These are phyloP conservation scores for Echeveria elegans DNA, from an alignment of 164 flowering plant genomes.

Conservation along the genomic window DNA sequence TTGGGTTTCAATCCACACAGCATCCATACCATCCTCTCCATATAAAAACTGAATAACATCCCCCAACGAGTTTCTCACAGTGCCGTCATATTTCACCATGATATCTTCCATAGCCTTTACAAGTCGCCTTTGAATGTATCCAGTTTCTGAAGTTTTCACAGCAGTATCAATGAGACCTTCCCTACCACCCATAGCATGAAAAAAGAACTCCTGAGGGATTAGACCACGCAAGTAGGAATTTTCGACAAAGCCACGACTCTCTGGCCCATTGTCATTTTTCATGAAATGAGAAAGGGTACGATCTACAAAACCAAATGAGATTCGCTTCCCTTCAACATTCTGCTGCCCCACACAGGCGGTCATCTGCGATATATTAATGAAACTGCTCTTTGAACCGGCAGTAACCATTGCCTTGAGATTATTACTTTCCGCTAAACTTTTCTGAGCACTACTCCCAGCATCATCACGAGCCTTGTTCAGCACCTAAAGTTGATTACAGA, in stretches of 20 bases:
- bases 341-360: constrained; percentile 99
- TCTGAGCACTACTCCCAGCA: constrained; percentile 99
- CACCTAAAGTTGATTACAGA: constrained; percentile 36
- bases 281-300: constrained; percentile 95
- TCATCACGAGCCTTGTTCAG: constrained; percentile 99
- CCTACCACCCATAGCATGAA: constrained; percentile 99
- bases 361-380: constrained; percentile 98
- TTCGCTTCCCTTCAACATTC: constrained; percentile 98
- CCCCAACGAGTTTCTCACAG: constrained; percentile 90
- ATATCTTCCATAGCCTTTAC: constrained; percentile 99
- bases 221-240: constrained; percentile 91
- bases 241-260: constrained; percentile 99
- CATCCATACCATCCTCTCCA: constrained; percentile 99
- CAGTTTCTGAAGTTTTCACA: constrained; percentile 98
- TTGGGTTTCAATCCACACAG: constrained; percentile 96
- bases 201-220: constrained; percentile 98
- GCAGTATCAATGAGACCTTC: constrained; percentile 99
- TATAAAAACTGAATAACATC: constrained; percentile 96
- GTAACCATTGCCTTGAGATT: constrained; percentile 99
- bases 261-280: constrained; percentile 95
- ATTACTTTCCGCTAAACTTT: constrained; percentile 92
- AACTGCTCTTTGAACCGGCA: constrained; percentile 99
- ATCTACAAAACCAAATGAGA: constrained; percentile 81
- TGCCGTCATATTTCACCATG: constrained; percentile 99
- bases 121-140: constrained; percentile 91